Conservation (phyloP, 768 basidiomycete genomes). For the Arthromyces matolae region DNA sequence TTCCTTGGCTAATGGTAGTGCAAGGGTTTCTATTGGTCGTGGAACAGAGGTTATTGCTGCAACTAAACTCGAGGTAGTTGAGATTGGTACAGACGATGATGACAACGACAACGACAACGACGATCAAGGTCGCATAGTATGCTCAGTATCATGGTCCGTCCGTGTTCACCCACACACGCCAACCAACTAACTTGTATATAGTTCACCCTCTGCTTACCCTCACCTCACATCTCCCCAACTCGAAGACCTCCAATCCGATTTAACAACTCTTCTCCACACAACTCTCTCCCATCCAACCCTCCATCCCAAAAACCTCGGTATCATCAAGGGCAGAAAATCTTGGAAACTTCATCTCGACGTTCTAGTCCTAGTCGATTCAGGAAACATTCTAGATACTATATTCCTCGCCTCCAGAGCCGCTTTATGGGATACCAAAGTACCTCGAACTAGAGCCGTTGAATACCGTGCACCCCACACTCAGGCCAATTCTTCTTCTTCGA, state of each 20-base stretch:
- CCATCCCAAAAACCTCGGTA: constrained; percentile 60
- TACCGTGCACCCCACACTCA: constrained; percentile 58
- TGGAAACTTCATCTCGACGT: constrained; percentile 79
- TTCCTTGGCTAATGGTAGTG: constrained; percentile 83
- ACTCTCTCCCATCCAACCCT: constrained; percentile 65
- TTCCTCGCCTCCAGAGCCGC: constrained; percentile 79
- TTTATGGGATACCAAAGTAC: constrained; percentile 78
- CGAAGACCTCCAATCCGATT: constrained; percentile 76
- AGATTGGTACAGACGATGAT: constrained; percentile 36
- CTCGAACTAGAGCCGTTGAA: constrained; percentile 66
- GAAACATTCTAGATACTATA: constrained; percentile 73
- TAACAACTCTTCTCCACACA: constrained; percentile 58
- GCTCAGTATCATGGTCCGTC: constrained; percentile 68
- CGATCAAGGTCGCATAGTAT: constrained; percentile 60
- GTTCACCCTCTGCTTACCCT: constrained; percentile 81
- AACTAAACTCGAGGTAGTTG: constrained; percentile 75
- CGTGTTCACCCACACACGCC: too few relatives aligned
- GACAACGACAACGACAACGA: constrained; percentile 37
- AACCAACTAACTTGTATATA: too few relatives aligned
- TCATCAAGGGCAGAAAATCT: constrained; percentile 56
- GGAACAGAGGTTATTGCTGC: constrained; percentile 81
- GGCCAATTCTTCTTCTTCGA: constrained; percentile 2
- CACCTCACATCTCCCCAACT: constrained; percentile 56
- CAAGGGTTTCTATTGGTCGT: constrained; percentile 67
- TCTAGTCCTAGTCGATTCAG: constrained; percentile 69